Evolutionary conservation across 257 asterid species (phyloP).

Genomic region (Hygrophila difformis): DNA sequence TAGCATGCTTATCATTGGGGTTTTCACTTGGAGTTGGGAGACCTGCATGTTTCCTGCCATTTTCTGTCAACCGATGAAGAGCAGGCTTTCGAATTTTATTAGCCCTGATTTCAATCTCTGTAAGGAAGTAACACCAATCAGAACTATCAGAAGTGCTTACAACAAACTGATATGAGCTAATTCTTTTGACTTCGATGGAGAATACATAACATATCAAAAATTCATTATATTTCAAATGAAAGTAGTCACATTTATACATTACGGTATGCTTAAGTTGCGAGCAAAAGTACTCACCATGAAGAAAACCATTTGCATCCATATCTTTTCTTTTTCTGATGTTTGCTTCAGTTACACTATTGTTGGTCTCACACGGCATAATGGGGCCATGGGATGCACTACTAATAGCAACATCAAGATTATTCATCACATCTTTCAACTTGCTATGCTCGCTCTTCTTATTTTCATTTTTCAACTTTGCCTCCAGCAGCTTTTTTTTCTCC

Average conservation of each 20-base stretch:
- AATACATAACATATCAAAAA: background rate
- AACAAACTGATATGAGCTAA: conserved; percentile 10
- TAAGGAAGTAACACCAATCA: conserved; percentile 31
- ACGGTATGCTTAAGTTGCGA: conserved; percentile 1
- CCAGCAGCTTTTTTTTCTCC: conserved; percentile 29
- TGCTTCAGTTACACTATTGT: conserved; percentile 28
- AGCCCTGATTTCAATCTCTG: conserved; percentile 62
- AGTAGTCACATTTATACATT: background rate
- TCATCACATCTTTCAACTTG: conserved; percentile 21
- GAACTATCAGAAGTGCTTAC: conserved; percentile 19
- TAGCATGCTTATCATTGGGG: conserved; percentile 27
- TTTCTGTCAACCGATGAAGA: no score
- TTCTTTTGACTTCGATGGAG: background rate
- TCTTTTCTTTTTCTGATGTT: no score
- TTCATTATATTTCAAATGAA: no score
- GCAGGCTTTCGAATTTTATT: conserved; percentile 57
- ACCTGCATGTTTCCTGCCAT: conserved; percentile 36
- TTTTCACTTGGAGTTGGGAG: conserved; percentile 21
- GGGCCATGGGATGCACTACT: conserved; percentile 17
- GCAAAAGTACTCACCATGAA: conserved; percentile 54
- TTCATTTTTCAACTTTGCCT: conserved; percentile 31
- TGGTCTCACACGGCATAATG: conserved; percentile 23
- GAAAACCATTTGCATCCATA: conserved; percentile 44
- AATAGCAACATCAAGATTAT: no score
- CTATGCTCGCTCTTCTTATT: conserved; percentile 27